Percentiles rank a stretch among this genome's conserved stretches.
Evolutionary conservation across 352 stramenopile genomes (phyloP).

Genomic region (Globisporangium nunn): DNA sequence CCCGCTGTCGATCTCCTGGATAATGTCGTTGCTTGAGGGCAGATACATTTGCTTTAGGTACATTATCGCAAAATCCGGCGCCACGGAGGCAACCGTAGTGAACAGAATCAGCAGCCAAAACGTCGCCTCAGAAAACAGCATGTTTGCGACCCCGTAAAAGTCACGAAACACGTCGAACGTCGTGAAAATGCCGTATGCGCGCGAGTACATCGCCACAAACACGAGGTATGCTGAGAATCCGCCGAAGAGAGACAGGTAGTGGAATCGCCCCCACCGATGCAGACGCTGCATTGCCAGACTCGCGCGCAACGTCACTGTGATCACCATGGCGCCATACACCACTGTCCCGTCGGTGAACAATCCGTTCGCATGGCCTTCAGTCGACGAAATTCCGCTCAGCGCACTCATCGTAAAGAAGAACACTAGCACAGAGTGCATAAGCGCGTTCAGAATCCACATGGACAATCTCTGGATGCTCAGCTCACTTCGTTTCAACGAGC

Average conservation of each 20-base stretch:
- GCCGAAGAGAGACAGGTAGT: slow-evolving; percentile 67
- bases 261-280: slow-evolving; percentile 62
- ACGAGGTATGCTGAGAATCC: slow-evolving; percentile 59
- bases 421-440: slow-evolving; percentile 67
- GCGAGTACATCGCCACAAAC: slow-evolving; percentile 65
- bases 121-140: slow-evolving; percentile 42
- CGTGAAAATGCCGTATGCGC: slow-evolving; percentile 49
- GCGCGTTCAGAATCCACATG: slow-evolving; percentile 65
- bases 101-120: slow-evolving; percentile 71
- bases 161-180: slow-evolving; percentile 71
- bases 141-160: slow-evolving; percentile 51
- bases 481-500: slow-evolving; percentile 48
- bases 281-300: slow-evolving; percentile 70
- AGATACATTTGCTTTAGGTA: slow-evolving; percentile 84
- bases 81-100: slow-evolving; percentile 51
- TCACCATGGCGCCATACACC: slow-evolving; percentile 73
- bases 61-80: slow-evolving; percentile 53
- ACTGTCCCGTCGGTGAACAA: slow-evolving; percentile 70
- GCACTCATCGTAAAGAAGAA: slow-evolving; percentile 59
- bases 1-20: slow-evolving; percentile 76
- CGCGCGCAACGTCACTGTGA: slow-evolving; percentile 71
- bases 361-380: slow-evolving; percentile 37
- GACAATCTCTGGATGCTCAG: slow-evolving; percentile 50
- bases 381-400: slow-evolving; percentile 31
- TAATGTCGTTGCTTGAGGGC: slow-evolving; percentile 77